Percentiles rank a stretch among this genome's conserved stretches.
Conservation (phyloP, 2,329 filamentous ascomycete species). For the Talaromyces albobiverticillius region DNA sequence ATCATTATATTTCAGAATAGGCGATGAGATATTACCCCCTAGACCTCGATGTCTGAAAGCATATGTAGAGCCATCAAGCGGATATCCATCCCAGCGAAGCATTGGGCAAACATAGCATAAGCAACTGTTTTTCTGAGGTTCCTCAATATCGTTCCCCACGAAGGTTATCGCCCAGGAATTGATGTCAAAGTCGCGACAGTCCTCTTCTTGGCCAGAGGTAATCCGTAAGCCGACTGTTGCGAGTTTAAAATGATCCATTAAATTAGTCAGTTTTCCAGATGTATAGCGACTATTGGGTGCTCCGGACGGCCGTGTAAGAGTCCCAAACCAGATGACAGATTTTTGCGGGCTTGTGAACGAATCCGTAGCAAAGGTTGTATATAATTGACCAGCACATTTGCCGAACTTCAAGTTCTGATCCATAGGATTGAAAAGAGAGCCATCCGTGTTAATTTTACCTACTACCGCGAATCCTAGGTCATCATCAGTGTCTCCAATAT, state of each 20-base stretch:
- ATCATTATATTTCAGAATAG: not conserved
- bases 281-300: not conserved
- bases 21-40: slow-evolving; percentile 2
- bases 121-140: not conserved
- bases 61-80: not conserved
- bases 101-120: not conserved
- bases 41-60: slow-evolving; percentile 2
- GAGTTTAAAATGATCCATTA: slow-evolving; percentile 1
- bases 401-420: too few species aligned
- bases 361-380: too few species aligned
- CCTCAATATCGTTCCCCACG: not conserved
- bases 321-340: not conserved
- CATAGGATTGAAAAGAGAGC: too few species aligned
- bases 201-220: slow-evolving; percentile 1
- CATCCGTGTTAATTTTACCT: too few species aligned
- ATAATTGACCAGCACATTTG: too few species aligned
- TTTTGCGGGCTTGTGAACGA: too few species aligned
- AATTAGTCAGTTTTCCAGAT: not conserved
- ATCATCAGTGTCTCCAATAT: too few species aligned
- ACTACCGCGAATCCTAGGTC: too few species aligned
- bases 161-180: slow-evolving; percentile 2
- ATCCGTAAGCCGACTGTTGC: not conserved
- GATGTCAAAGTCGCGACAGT: not conserved
- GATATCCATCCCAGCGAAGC: slow-evolving; percentile 3
- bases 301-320: not conserved